A percentile compares a stretch with the other conserved stretches of the same genome.
These are phyloP conservation scores for Sequoiadendron giganteum DNA, from an alignment of 75 land plant genomes.

Conservation along the genomic window DNA sequence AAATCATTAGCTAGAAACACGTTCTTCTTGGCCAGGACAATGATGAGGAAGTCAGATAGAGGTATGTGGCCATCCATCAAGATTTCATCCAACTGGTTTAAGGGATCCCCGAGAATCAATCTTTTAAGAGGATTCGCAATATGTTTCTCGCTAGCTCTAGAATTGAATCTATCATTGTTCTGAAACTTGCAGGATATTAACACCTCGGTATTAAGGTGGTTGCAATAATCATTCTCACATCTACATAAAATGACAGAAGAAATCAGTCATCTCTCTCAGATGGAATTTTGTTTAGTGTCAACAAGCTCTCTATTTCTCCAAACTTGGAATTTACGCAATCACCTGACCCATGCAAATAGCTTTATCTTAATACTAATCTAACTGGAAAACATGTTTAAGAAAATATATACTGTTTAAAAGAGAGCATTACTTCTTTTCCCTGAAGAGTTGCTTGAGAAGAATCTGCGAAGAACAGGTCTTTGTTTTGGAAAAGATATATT, in stretches of 20 bases:
- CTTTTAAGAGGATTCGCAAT: not conserved
- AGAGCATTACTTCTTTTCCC: not conserved
- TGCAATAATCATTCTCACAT: not conserved
- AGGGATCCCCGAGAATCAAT: not conserved
- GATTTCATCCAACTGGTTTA: not conserved
- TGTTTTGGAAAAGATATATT: constrained; percentile 3
- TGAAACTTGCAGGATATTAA: not conserved
- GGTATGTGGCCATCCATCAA: not conserved
- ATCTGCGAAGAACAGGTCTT: constrained; percentile 7
- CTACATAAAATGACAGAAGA: too few relatives aligned
- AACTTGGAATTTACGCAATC: not conserved
- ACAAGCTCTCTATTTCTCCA: not conserved
- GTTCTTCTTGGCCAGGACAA: not conserved
- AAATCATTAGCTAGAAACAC: not conserved
- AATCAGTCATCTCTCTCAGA: not conserved
- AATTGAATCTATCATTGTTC: not conserved
- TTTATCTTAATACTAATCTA: not conserved
- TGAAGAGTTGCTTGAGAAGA: constrained; percentile 12
- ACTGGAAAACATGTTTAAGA: not conserved
- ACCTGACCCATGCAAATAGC: not conserved
- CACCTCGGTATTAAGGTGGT: not conserved
- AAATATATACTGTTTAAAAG: not conserved
- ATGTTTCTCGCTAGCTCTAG: not conserved
- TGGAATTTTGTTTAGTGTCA: not conserved
- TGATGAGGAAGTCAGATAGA: not conserved